Evolutionary conservation across 305 asterid genomes (phyloP), one percentile per base, ranked within the genome.

Genomic region (Ruellia speciosa): DNA sequence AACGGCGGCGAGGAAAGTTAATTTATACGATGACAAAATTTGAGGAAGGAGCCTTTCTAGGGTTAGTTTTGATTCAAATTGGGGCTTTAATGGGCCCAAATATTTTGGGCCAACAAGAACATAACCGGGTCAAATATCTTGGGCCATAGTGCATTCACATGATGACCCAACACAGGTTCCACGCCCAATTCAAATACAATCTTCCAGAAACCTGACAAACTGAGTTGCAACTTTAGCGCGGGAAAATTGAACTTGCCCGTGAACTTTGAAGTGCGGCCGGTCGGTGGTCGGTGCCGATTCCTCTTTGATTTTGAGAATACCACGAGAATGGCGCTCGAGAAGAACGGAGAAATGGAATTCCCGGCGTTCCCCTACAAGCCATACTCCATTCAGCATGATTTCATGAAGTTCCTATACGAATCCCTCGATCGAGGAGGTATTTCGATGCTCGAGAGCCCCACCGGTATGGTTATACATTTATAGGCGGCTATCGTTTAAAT

Each of bases 401-500:
- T 88, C 78, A 92, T 92, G 99, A 86, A 73, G 33, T 81, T 86
- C 46, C 82, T 92, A n/a, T 86, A 92, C 65, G 67, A 78, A 70
- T 88, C 99, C 14, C 95, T 92, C 51, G 77, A 84, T 35, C 74
- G 81, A 72, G 99, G 99, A 24, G 99, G 99, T 4, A 74, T 92
- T 60, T 79, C 96, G 14, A 92, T 92, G 94, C 97, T 92, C 60
- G 97, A 92, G 75, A 88, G 97, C 77, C 99, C 99, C 64, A 92
- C 99, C 0, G 99, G 97, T 88, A 71, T 46, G n/a, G 4, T 2
- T 58, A 18, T 35, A 5, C 40, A 35, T 40, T 33, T 37, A 24
- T 24, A 24, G 31, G 31, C 31, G 31, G 31, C 4, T 24, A 2
- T 24, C 31, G 31, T 24, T 14, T 52, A 57, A 1, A 34, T 24